A percentile compares a stretch with the other conserved stretches of the same genome.
Evolutionary conservation across 2,329 filamentous ascomycete species (phyloP).

Genomic region (Trichoderma sp.): DNA sequence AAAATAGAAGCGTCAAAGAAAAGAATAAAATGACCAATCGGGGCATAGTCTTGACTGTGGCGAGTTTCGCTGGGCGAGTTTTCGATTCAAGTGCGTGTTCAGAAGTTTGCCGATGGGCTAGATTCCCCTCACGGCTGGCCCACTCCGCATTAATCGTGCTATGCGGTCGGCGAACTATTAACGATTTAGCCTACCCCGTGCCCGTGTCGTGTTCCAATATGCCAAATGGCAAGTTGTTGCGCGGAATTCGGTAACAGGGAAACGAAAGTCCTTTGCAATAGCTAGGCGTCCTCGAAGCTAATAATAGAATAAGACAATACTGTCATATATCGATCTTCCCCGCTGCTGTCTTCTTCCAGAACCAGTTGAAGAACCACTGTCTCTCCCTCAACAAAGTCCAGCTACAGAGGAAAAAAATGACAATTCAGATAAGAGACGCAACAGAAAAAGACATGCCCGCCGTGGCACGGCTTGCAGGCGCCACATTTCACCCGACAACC

Average conservation of each 20-base stretch:
- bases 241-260: background rate
- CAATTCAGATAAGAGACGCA: conserved; percentile 29
- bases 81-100: background rate
- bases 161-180: conserved; percentile 3
- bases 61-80: background rate
- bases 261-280: background rate
- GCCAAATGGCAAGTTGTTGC: background rate
- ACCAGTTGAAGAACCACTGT: background rate
- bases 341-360: background rate
- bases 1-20: background rate
- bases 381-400: background rate
- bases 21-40: background rate
- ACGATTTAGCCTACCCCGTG: background rate
- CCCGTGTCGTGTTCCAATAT: background rate
- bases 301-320: conserved; percentile 3
- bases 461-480: conserved; percentile 29
- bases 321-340: background rate
- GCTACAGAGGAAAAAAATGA: conserved; percentile 9
- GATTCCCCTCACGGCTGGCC: background rate
- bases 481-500: conserved; percentile 30
- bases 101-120: background rate
- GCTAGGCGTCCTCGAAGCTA: background rate
- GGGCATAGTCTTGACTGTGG: background rate
- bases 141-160: conserved; percentile 1
- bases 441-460: conserved; percentile 27